Percentiles rank a stretch among this genome's conserved stretches.
Conservation (phyloP, 805 yeast species). For the Candida adriatica region DNA sequence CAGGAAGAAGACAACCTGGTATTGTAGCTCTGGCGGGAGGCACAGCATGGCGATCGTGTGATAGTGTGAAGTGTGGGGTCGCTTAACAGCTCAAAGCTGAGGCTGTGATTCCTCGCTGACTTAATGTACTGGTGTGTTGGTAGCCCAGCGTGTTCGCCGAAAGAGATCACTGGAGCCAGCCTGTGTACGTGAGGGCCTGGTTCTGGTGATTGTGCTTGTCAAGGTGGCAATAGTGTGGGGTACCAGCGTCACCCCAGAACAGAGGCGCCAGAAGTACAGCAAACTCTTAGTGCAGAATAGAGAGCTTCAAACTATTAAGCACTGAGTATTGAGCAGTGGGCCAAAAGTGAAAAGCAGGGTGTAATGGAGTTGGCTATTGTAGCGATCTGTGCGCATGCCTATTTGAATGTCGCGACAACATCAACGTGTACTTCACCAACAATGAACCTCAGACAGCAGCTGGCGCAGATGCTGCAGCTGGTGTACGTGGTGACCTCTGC, state of each 20-base stretch:
- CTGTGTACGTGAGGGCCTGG: no score
- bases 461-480: slow-evolving; percentile 61
- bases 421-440: no score
- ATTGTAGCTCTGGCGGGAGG: slow-evolving; percentile 19
- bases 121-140: neutral
- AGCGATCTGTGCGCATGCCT: no score
- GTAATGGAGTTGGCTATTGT: no score
- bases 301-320: no score
- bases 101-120: neutral
- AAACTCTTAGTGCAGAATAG: no score
- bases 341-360: no score
- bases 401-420: no score
- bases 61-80: neutral
- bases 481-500: slow-evolving; percentile 83
- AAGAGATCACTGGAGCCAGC: neutral
- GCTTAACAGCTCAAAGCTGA: neutral
- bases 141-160: neutral
- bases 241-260: neutral
- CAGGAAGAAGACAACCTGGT: slow-evolving; percentile 16
- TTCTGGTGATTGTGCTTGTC: no score
- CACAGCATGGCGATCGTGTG: slow-evolving; percentile 3
- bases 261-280: neutral
- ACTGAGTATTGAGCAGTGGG: no score
- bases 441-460: slow-evolving; percentile 58
- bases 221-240: no score